Conservation (phyloP, 805 yeast genomes). For the Saturnispora bothae region DNA sequence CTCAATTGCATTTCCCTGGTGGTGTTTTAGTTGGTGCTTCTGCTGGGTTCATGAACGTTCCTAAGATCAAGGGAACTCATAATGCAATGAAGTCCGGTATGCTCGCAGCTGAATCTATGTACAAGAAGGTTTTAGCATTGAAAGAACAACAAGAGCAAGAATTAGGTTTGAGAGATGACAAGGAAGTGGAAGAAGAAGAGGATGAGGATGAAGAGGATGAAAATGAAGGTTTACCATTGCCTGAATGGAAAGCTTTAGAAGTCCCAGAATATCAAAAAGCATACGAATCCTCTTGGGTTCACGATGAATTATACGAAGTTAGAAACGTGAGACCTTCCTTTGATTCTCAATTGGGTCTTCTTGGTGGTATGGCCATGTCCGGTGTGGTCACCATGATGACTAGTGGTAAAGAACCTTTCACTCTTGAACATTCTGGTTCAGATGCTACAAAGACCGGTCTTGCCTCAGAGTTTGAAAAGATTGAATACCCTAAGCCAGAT, state of each 20-base stretch:
- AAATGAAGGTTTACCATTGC: constrained; percentile 27
- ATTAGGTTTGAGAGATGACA: constrained; percentile 28
- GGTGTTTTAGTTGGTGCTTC: constrained; percentile 91
- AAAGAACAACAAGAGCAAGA: constrained; percentile 33
- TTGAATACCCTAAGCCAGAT: constrained; percentile 92
- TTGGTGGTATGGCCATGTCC: constrained; percentile 76
- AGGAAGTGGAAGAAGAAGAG: constrained; percentile 28
- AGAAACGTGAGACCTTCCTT: constrained; percentile 93
- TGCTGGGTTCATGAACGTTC: constrained; percentile 96
- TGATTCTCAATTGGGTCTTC: constrained; percentile 58
- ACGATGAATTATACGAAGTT: constrained; percentile 70
- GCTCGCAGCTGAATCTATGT: constrained; percentile 85
- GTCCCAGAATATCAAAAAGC: constrained; percentile 52
- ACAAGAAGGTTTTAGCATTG: constrained; percentile 34
- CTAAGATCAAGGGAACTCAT: constrained; percentile 95
- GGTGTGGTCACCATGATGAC: constrained; percentile 75
- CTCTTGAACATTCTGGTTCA: constrained; percentile 53
- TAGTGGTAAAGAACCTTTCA: constrained; percentile 80
- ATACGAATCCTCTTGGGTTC: constrained; percentile 73
- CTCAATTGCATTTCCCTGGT: constrained; percentile 87
- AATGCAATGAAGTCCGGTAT: constrained; percentile 96
- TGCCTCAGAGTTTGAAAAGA: constrained; percentile 58
- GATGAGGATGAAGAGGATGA: constrained; percentile 32
- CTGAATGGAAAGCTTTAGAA: constrained; percentile 35
- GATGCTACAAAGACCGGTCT: constrained; percentile 65